Evolutionary conservation across 495 filamentous ascomycete species (phyloP).

Genomic region (Penicillium riverlandense): DNA sequence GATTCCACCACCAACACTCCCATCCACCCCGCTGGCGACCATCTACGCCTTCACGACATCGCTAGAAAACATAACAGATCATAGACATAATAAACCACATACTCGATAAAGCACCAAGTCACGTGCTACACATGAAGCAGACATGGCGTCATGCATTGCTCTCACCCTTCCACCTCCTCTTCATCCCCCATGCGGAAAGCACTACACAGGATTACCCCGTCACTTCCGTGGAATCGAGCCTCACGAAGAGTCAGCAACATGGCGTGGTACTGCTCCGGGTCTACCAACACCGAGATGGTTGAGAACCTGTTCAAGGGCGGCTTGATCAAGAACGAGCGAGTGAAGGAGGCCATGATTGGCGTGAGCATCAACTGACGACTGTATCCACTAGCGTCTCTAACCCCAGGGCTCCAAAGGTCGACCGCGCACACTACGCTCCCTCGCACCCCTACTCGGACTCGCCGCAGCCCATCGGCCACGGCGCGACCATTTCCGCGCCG

Average conservation of each 20-base stretch:
- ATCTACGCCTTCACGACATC: too few relatives aligned
- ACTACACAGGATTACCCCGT: too few relatives aligned
- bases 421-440: conserved; percentile 74
- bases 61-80: not conserved
- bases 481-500: conserved; percentile 88
- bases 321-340: conserved; percentile 62
- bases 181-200: too few relatives aligned
- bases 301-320: conserved; percentile 66
- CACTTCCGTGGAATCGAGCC: too few relatives aligned
- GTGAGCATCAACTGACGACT: conserved; percentile 33
- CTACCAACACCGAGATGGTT: conserved; percentile 68
- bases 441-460: conserved; percentile 80
- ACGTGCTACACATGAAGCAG: conserved; percentile 11
- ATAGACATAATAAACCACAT: not conserved
- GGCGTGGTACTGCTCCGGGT: conserved; percentile 86
- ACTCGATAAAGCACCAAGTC: not conserved
- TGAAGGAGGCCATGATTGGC: conserved; percentile 72
- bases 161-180: not conserved
- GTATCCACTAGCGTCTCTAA: not conserved
- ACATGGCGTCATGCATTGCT: conserved; percentile 13
- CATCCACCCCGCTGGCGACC: too few relatives aligned
- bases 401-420: conserved; percentile 51
- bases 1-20: too few relatives aligned
- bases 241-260: conserved; percentile 36
- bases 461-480: conserved; percentile 80